A percentile compares a stretch with the other conserved stretches of the same genome.
These are phyloP conservation scores for Coffea canephora DNA, from an alignment of 257 asterid species.

Conservation along the genomic window DNA sequence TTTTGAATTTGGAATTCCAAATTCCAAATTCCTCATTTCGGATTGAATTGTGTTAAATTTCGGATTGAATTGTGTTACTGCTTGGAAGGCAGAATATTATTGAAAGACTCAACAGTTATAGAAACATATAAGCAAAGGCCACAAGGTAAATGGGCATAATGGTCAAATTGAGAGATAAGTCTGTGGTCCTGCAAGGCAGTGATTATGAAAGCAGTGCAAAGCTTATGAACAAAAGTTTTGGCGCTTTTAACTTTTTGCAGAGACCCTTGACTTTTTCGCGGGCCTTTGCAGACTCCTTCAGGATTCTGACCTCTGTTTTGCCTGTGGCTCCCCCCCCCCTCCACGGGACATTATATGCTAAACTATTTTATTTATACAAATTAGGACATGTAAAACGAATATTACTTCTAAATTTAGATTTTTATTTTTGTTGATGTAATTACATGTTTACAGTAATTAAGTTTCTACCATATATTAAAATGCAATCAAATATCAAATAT, in stretches of 20 bases:
- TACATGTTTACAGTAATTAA: no score
- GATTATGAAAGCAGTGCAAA: constrained; percentile 21
- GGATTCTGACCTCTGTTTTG: constrained; percentile 10
- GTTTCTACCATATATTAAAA: no score
- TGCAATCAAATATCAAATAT: no score
- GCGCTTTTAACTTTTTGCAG: constrained; percentile 49
- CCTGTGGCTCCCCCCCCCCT: constrained; percentile 19
- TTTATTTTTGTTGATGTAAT: no score
- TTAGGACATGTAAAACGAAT: no score
- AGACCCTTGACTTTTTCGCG: constrained; percentile 96
- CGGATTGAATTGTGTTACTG: background rate
- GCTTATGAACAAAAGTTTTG: constrained; percentile 33
- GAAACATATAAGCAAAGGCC: background rate
- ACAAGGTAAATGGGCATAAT: background rate
- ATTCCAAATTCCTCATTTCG: no score
- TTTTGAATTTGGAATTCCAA: no score
- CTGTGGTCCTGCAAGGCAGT: background rate
- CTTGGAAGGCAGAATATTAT: background rate
- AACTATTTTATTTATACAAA: no score
- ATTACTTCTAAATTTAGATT: no score
- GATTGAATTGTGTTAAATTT: no score
- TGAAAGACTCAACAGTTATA: background rate
- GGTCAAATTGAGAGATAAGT: background rate
- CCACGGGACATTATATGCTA: background rate
- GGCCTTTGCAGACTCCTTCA: constrained; percentile 41